Percentiles rank a stretch among this genome's conserved stretches.
phyloP scores from a whole-genome alignment of 139 green algal species.

The Choricystis sp. region DNA sequence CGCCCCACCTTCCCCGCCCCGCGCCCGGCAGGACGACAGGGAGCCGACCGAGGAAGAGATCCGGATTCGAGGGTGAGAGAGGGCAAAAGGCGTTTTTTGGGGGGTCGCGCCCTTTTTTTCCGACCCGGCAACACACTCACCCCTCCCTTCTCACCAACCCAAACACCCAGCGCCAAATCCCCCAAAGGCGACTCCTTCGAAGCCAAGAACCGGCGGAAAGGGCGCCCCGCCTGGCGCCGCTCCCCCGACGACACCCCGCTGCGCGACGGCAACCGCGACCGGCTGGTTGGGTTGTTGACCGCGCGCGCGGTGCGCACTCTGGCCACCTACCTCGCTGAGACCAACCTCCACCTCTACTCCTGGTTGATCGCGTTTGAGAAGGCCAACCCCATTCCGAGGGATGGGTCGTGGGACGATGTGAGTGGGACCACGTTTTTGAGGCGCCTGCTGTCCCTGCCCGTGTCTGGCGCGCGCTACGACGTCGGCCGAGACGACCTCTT shows the following conservation, averaged over 20 bases:
- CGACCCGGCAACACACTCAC: no score
- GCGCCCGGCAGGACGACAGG: no score
- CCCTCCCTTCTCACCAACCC: no score
- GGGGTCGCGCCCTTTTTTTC: no score
- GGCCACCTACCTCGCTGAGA: background rate
- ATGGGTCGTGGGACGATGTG: constrained; percentile 65
- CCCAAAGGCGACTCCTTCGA: background rate
- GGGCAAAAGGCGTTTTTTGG: no score
- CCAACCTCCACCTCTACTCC: background rate
- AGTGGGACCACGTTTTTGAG: constrained; percentile 64
- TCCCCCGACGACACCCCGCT: constrained; percentile 49
- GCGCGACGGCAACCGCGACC: constrained; percentile 62
- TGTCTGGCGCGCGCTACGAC: constrained; percentile 26
- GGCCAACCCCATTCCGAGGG: background rate
- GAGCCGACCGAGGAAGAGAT: no score
- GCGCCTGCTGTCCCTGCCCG: constrained; percentile 44
- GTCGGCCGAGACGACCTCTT: constrained; percentile 1
- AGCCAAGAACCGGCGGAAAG: constrained; percentile 15
- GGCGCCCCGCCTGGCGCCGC: constrained; percentile 23
- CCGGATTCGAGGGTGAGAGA: no score
- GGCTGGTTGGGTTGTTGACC: constrained; percentile 61
- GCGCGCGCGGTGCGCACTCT: constrained; percentile 22
- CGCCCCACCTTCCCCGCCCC: no score
- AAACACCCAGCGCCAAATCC: no score
- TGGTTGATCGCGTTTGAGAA: background rate